Evolutionary conservation across 495 filamentous ascomycete species (phyloP), one percentile per base, ranked within the genome.

Genomic region (Penicillium ochrochloron): DNA sequence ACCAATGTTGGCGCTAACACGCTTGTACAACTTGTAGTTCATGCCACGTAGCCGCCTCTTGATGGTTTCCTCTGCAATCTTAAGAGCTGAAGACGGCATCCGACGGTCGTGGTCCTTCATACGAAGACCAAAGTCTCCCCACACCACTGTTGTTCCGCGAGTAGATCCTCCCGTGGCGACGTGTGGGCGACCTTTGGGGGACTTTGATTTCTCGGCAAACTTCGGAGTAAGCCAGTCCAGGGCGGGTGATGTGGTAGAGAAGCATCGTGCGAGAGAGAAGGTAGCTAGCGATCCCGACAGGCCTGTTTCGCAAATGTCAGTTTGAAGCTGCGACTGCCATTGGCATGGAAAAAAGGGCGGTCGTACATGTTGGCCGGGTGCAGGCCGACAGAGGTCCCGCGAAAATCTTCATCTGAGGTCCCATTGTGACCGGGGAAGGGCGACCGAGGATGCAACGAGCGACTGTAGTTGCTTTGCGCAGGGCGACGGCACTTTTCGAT

Each of bases 41-140:
- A 97, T 89, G 31, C 96, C 96, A 80, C 96, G 84, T 57, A 99
- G 76, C 64, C 93, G 85, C 66, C 85, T 84, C 74, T 92, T 94
- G 75, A 99, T 97, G 1, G 94, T 92, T 51, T 97, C 93, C 74
- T 96, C 94, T 63, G 91, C 96, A 63, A 91, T 86, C 78, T 92
- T 91, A 56, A 98, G 85, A 63, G 95, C 92, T 52, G 84, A 73
- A n/a, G 95, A 91, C 46, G 91, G 92, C 72, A 99, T 88, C 37
- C 95, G 87, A 37, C 94, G 90, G 78, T 96, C 90, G 74, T 98
- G 92, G 78, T 98, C 93, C 63, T 84, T 88, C 87, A 99, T 92
- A 50, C 95, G 92, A 72, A 99, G 76, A 17, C 95, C 95, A 72
- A 94, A 98, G 77, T 98, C 94, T 59, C 95, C 95, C 93, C 93